Evolutionary conservation across 495 filamentous ascomycete genomes (phyloP).

Genomic region (Aspergillus haitiensis): DNA sequence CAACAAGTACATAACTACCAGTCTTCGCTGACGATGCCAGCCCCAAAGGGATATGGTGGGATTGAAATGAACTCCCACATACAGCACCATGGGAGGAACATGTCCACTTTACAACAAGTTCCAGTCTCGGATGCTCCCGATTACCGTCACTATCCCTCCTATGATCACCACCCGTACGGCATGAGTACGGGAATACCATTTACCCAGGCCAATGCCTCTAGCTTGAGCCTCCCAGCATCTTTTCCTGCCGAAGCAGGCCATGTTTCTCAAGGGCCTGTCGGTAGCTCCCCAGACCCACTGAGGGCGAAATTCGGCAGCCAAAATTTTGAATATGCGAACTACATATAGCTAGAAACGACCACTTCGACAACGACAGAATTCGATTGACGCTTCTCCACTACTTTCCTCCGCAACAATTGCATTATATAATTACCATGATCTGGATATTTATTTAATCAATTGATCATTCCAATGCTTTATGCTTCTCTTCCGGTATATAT

Average conservation of each 20-base stretch:
- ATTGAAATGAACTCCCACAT: slow-evolving; percentile 38
- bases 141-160: slow-evolving; percentile 37
- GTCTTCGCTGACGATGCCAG: slow-evolving; percentile 34
- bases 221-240: slow-evolving; percentile 39
- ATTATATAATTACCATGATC: slow-evolving; percentile 2
- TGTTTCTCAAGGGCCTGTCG: slow-evolving; percentile 21
- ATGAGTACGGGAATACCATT: slow-evolving; percentile 35
- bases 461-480: neutral
- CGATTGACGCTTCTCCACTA: slow-evolving; percentile 12
- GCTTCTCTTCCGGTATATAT: slow-evolving; percentile 14
- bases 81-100: slow-evolving; percentile 30
- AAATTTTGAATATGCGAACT: slow-evolving; percentile 39
- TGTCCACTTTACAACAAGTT: slow-evolving; percentile 34
- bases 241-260: slow-evolving; percentile 33
- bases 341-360: slow-evolving; percentile 33
- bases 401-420: slow-evolving; percentile 7
- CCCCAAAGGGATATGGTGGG: slow-evolving; percentile 31
- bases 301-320: slow-evolving; percentile 34
- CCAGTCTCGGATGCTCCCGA: slow-evolving; percentile 38
- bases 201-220: slow-evolving; percentile 40
- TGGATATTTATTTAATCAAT: slow-evolving; percentile 13
- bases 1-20: slow-evolving; percentile 38
- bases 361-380: slow-evolving; percentile 4
- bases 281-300: slow-evolving; percentile 29
- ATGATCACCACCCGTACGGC: slow-evolving; percentile 33